phyloP scores from a whole-genome alignment of 805 yeast genomes.

The Barnettozyma sp. region DNA sequence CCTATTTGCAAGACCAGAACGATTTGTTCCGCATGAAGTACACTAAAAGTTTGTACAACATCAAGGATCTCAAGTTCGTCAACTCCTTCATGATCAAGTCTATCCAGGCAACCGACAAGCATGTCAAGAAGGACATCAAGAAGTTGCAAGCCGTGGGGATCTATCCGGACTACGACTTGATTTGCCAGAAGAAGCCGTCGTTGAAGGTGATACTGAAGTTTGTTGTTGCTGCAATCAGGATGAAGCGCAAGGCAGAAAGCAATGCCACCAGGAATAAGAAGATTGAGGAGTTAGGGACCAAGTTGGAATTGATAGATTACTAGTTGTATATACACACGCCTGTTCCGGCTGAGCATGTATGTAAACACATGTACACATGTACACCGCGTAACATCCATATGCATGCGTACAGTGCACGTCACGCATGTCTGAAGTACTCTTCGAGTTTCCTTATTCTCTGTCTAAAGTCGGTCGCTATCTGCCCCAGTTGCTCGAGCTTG shows the following conservation, averaged over 20 bases:
- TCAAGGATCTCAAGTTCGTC: slow-evolving; percentile 31
- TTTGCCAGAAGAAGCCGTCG: slow-evolving; percentile 18
- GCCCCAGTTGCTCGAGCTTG: slow-evolving; percentile 42
- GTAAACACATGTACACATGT: too few species aligned
- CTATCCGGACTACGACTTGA: slow-evolving; percentile 24
- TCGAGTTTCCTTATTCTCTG: slow-evolving; percentile 32
- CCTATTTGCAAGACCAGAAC: slow-evolving; percentile 32
- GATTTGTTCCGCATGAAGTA: slow-evolving; percentile 42
- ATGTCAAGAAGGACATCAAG: slow-evolving; percentile 22
- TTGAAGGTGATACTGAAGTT: slow-evolving; percentile 27
- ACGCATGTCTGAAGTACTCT: slow-evolving; percentile 6
- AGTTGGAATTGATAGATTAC: slow-evolving; percentile 7
- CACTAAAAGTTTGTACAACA: slow-evolving; percentile 34
- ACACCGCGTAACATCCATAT: background rate
- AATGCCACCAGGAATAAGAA: slow-evolving; percentile 18
- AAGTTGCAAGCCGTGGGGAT: slow-evolving; percentile 24
- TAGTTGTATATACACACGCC: too few species aligned
- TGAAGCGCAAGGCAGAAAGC: slow-evolving; percentile 27
- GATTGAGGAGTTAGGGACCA: slow-evolving; percentile 12
- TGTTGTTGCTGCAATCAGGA: slow-evolving; percentile 33
- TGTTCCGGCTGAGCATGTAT: too few species aligned
- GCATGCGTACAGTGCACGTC: background rate
- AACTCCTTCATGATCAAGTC: slow-evolving; percentile 28
- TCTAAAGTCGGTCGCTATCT: slow-evolving; percentile 36
- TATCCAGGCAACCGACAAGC: slow-evolving; percentile 22